Evolutionary conservation across 345 rosid genomes (phyloP).

Genomic region (Pelargonium nanum): DNA sequence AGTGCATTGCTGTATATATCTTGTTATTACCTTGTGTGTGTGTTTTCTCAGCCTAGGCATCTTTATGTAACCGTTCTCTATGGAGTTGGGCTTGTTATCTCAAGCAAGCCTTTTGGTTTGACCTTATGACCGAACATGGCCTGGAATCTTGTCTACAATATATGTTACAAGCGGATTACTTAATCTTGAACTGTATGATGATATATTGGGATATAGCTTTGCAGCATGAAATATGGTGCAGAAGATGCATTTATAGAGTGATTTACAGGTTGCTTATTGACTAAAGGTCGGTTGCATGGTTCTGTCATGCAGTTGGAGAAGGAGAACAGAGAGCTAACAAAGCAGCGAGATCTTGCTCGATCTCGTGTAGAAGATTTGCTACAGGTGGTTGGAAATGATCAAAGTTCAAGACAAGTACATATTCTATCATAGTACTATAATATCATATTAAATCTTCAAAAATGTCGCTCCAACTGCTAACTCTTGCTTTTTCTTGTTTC

Average conservation of each 20-base stretch:
- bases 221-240: too few species aligned
- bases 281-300: slow-evolving; percentile 9
- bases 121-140: too few species aligned
- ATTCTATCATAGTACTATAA: neutral
- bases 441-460: neutral
- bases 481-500: slow-evolving; percentile 7
- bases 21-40: too few species aligned
- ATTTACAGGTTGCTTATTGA: neutral
- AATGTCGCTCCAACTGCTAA: slow-evolving; percentile 12
- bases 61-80: too few species aligned
- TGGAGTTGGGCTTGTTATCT: too few species aligned
- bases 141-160: too few species aligned
- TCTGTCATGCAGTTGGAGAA: slow-evolving; percentile 65
- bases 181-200: too few species aligned
- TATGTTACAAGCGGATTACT: too few species aligned
- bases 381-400: slow-evolving; percentile 45
- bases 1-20: too few species aligned
- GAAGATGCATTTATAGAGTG: neutral
- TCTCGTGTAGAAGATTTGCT: slow-evolving; percentile 69
- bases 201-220: too few species aligned
- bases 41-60: too few species aligned
- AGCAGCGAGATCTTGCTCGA: slow-evolving; percentile 80
- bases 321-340: slow-evolving; percentile 62
- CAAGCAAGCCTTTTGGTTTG: too few species aligned
- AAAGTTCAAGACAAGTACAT: slow-evolving; percentile 42